Conservation (phyloP, 2,329 filamentous ascomycete genomes). For the Fusarium agapanthi region DNA sequence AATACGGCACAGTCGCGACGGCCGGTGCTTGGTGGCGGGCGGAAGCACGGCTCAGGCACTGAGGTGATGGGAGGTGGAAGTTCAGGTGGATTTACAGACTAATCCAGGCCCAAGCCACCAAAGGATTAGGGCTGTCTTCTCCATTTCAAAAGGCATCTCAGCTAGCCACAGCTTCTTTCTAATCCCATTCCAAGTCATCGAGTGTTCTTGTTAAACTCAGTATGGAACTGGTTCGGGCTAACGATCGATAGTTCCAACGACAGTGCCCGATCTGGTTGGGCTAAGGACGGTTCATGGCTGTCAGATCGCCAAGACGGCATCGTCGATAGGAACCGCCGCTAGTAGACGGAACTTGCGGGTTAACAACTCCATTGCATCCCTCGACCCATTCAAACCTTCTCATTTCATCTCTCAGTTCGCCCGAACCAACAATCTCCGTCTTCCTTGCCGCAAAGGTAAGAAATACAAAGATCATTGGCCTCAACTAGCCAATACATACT, state of each 20-base stretch:
- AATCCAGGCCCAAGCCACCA: neutral
- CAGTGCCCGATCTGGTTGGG: neutral
- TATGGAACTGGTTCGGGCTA: neutral
- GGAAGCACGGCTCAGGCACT: no score
- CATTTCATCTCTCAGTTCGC: no score
- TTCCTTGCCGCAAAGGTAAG: no score
- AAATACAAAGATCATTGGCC: rapidly evolving
- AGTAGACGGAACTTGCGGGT: neutral
- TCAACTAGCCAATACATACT: no score
- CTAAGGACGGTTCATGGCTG: no score
- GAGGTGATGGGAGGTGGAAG: no score
- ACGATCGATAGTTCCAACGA: neutral
- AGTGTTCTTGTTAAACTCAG: neutral
- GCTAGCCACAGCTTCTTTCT: neutral
- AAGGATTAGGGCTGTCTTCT: neutral
- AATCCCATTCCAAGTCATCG: rapidly evolving
- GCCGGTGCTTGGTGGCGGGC: no score
- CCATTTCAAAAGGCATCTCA: neutral
- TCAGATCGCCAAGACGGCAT: neutral
- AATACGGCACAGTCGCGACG: no score
- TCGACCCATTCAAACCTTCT: no score
- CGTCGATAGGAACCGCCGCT: neutral
- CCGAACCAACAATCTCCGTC: rapidly evolving
- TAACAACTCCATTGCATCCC: no score
- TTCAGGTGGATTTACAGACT: neutral